phyloP scores from a whole-genome alignment of 176 grass and related monocot genomes.

The bread wheat (Triticum aestivum) region IWGSC_CS_RefSeq_v2.1 NC_057808.1:515502677-515503176 shows the following conservation, averaged over 20 bases:
- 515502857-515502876: background rate
- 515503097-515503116: background rate
- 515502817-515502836: constrained; percentile 15
- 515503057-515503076: constrained; percentile 13
- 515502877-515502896: background rate
- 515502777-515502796: background rate
- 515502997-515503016: background rate
- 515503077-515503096: constrained; percentile 29
- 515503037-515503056: background rate
- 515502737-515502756: background rate
- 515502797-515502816: background rate
- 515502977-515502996: background rate
- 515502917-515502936: background rate
- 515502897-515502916: constrained; percentile 11
- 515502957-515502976: constrained; percentile 27
- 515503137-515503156: constrained; percentile 18
- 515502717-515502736: background rate
- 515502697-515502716: background rate
- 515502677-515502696: background rate
- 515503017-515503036: constrained; percentile 20
- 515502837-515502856: background rate
- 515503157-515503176: background rate
- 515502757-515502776: background rate
- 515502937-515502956: background rate
- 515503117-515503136: background rate